phyloP scores from a whole-genome alignment of 1,139 yeast genomes.

The Sugiyamaella xylanicola region DNA sequence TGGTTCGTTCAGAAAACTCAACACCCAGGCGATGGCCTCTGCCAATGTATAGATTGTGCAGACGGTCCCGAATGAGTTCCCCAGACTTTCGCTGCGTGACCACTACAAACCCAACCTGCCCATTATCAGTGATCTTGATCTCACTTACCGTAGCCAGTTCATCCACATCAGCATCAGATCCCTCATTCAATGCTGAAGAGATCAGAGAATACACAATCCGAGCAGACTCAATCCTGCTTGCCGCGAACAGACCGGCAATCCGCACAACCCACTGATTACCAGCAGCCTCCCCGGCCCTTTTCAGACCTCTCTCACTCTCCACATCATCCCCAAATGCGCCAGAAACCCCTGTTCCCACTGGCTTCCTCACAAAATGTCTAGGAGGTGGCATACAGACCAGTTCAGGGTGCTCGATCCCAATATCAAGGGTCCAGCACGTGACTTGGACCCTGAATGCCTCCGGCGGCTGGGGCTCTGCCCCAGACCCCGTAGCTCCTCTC shows the following conservation, averaged over 20 bases:
- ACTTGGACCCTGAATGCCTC: neutral
- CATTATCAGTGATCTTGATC: constrained; percentile 9
- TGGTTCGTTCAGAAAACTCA: constrained; percentile 21
- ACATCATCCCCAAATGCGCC: too few relatives aligned
- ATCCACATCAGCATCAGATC: neutral
- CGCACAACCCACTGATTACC: constrained; percentile 8
- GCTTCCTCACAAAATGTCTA: constrained; percentile 11
- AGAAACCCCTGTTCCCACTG: neutral
- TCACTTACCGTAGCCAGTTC: neutral
- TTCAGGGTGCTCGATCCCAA: neutral
- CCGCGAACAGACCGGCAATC: neutral
- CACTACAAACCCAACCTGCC: constrained; percentile 21
- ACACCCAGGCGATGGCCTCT: constrained; percentile 30
- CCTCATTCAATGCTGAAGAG: neutral
- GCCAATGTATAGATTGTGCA: constrained; percentile 32
- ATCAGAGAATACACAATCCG: constrained; percentile 4
- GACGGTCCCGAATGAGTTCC: constrained; percentile 25
- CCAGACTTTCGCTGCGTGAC: constrained; percentile 23
- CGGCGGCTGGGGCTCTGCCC: neutral
- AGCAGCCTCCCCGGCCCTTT: too few relatives aligned
- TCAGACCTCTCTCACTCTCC: neutral
- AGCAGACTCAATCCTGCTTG: constrained; percentile 4
- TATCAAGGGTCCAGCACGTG: neutral
- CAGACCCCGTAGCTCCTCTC: neutral
- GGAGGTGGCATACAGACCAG: constrained; percentile 13